Conservation (phyloP, 2,329 filamentous ascomycete species). For the Epichloe sp. region DNA sequence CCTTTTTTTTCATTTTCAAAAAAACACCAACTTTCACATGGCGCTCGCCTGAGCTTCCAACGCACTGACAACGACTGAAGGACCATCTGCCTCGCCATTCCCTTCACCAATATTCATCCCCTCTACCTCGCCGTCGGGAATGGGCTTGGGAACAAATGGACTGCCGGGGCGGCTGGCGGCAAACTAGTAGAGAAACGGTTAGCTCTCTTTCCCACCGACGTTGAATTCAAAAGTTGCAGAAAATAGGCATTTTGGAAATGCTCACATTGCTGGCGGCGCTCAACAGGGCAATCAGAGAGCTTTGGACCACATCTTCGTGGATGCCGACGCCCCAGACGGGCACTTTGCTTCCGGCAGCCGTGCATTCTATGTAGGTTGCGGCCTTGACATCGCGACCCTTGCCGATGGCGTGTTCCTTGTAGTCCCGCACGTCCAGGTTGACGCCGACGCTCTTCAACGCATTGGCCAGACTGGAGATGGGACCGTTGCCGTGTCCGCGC, state of each 20-base stretch:
- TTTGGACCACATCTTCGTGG: conserved; percentile 54
- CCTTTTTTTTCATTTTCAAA: too few relatives aligned
- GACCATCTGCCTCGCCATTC: conserved; percentile 1
- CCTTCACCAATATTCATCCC: conserved; percentile 7
- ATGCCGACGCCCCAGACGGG: conserved; percentile 71
- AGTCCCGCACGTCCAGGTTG: conserved; percentile 81
- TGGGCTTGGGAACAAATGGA: conserved; percentile 43
- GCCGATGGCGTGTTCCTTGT: conserved; percentile 92
- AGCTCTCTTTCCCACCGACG: too few relatives aligned
- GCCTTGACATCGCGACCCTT: conserved; percentile 72
- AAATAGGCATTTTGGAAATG: conserved; percentile 11
- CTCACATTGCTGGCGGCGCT: conserved; percentile 77
- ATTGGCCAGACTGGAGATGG: conserved; percentile 76
- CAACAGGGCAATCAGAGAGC: conserved; percentile 73
- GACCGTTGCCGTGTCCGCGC: conserved; percentile 73
- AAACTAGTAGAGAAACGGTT: conserved; percentile 28
- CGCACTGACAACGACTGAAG: conserved; percentile 8
- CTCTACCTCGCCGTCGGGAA: conserved; percentile 17
- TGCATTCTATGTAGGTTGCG: conserved; percentile 92
- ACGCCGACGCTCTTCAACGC: conserved; percentile 69
- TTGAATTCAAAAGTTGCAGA: too few relatives aligned
- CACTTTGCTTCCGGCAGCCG: conserved; percentile 48
- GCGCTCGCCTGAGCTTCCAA: conserved; percentile 12
- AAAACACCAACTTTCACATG: conserved; percentile 6
- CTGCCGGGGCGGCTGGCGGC: conserved; percentile 56